These are phyloP conservation scores for Trametes cinnabarina DNA, from an alignment of 768 basidiomycete species.

Conservation along the genomic window DNA sequence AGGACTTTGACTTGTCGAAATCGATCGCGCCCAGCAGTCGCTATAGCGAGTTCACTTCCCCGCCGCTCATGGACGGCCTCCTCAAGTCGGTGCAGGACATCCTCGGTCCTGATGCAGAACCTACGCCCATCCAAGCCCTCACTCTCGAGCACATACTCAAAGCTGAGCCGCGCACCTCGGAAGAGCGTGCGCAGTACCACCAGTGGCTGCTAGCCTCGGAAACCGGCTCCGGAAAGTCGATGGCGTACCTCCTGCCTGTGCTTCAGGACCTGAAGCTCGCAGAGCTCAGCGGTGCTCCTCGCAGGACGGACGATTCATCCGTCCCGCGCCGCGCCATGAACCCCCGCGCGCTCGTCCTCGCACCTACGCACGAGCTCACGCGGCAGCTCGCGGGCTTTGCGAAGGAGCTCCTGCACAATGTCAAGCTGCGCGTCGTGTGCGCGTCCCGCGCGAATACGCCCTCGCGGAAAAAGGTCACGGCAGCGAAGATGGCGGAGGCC, in stretches of 20 bases:
- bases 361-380: constrained; percentile 87
- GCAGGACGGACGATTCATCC: constrained; percentile 1
- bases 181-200: constrained; percentile 40
- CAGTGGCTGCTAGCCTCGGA: constrained; percentile 77
- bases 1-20: constrained; percentile 38
- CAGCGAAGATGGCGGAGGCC: constrained; percentile 48
- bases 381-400: constrained; percentile 76
- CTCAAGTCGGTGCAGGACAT: constrained; percentile 53
- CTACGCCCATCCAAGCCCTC: constrained; percentile 79
- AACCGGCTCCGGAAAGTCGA: constrained; percentile 89
- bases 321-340: constrained; percentile 37
- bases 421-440: constrained; percentile 75
- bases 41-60: constrained; percentile 56
- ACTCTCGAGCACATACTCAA: constrained; percentile 64
- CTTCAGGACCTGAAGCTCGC: constrained; percentile 72
- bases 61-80: constrained; percentile 68
- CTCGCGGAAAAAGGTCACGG: constrained; percentile 32
- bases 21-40: constrained; percentile 18
- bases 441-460: constrained; percentile 58
- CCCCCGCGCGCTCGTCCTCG: constrained; percentile 78
- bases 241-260: constrained; percentile 85
- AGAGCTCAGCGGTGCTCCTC: constrained; percentile 39
- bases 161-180: constrained; percentile 15
- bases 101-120: constrained; percentile 53
- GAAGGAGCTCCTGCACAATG: constrained; percentile 69